A percentile compares a stretch with the other conserved stretches of the same genome.
Evolutionary conservation across 257 asterid species (phyloP).

Genomic region (Verbascum thapsus): DNA sequence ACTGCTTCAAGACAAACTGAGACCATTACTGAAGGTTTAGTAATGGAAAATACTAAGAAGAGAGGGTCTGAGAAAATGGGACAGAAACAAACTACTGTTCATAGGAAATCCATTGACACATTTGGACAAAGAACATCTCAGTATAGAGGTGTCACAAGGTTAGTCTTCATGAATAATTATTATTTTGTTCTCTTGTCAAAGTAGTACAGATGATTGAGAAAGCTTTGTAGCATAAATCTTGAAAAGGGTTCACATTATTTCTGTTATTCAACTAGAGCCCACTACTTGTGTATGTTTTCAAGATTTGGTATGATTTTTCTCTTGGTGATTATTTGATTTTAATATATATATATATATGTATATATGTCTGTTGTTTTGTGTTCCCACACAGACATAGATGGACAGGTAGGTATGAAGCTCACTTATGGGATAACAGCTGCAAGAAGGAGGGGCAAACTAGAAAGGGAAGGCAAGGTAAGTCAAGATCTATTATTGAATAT

Average conservation of each 20-base stretch:
- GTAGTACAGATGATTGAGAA: too few relatives aligned
- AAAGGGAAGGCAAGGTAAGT: conserved; percentile 61
- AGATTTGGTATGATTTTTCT: conserved; percentile 41
- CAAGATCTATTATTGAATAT: conserved; percentile 12
- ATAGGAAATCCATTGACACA: conserved; percentile 90
- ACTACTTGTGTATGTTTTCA: conserved; percentile 31
- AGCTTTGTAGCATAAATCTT: conserved; percentile 8
- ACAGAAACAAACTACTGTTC: conserved; percentile 68
- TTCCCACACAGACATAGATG: conserved; percentile 46
- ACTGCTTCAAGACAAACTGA: conserved; percentile 61
- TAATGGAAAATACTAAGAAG: conserved; percentile 63
- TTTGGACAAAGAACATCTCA: conserved; percentile 97
- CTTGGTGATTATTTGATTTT: conserved; percentile 1
- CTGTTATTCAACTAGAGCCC: background rate
- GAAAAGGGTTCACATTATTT: conserved; percentile 27
- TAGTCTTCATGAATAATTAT: background rate
- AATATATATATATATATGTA: background rate
- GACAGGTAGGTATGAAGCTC: conserved; percentile 67
- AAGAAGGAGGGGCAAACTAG: conserved; percentile 60
- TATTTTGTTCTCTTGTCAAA: background rate
- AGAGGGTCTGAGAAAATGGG: conserved; percentile 50
- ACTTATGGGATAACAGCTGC: conserved; percentile 62
- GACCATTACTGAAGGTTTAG: conserved; percentile 27
- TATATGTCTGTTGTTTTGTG: background rate
- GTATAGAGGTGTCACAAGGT: conserved; percentile 97